phyloP scores from a whole-genome alignment of 2,329 filamentous ascomycete genomes.

The Huntiella abstrusa region DNA sequence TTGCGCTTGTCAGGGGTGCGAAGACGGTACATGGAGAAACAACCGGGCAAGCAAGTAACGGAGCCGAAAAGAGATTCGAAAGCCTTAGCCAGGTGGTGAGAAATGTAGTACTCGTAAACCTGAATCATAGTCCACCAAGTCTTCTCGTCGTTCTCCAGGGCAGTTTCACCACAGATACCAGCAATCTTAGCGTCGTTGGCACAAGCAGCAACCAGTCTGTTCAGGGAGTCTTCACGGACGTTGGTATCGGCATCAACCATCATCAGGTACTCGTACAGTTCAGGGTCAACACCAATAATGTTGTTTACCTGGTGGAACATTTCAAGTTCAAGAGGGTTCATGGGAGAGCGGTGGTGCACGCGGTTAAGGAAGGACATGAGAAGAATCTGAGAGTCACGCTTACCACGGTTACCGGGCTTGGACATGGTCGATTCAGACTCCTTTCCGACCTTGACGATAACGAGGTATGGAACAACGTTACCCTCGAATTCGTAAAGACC shows the following conservation, averaged over 20 bases:
- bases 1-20: slow-evolving; percentile 86
- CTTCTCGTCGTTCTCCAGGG: slow-evolving; percentile 81
- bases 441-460: slow-evolving; percentile 93
- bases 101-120: slow-evolving; percentile 99
- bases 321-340: slow-evolving; percentile 90
- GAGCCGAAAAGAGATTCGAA: slow-evolving; percentile 96
- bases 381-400: slow-evolving; percentile 92
- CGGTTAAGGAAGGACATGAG: slow-evolving; percentile 96
- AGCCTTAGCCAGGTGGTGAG: slow-evolving; percentile 87
- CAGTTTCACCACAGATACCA: slow-evolving; percentile 94
- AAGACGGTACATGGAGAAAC: slow-evolving; percentile 98
- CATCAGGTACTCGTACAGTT: slow-evolving; percentile 89
- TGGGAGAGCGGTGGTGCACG: slow-evolving; percentile 80
- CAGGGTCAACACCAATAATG: slow-evolving; percentile 92
- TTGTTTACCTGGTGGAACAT: slow-evolving; percentile 99
- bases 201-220: slow-evolving; percentile 79
- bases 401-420: slow-evolving; percentile 94
- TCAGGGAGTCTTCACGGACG: slow-evolving; percentile 80
- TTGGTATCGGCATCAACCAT: slow-evolving; percentile 97
- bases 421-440: slow-evolving; percentile 80
- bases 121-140: slow-evolving; percentile 99
- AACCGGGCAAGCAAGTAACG: slow-evolving; percentile 96
- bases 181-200: slow-evolving; percentile 90
- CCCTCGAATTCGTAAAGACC: slow-evolving; percentile 95
- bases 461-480: slow-evolving; percentile 90